These are phyloP conservation scores for Rhizophagus prolifer DNA, from an alignment of 192 early-diverging fungal genomes.

Conservation along the genomic window DNA sequence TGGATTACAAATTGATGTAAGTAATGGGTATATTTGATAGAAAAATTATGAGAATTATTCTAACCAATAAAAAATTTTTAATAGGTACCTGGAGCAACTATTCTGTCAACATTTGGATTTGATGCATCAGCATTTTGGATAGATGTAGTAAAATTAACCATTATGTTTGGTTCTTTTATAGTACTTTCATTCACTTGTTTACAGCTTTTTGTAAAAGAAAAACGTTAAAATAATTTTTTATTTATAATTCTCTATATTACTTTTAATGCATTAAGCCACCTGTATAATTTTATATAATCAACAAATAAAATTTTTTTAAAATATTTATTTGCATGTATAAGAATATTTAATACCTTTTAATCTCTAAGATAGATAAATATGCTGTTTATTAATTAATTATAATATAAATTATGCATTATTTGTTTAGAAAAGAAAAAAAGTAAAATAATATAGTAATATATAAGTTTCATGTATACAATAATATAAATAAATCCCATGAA, in stretches of 20 bases:
- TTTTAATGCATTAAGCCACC: too few relatives aligned
- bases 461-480: neutral
- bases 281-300: too few relatives aligned
- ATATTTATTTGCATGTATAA: too few relatives aligned
- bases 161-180: conserved; percentile 63
- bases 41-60: conserved; percentile 1
- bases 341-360: too few relatives aligned
- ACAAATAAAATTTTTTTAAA: too few relatives aligned
- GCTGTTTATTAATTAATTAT: too few relatives aligned
- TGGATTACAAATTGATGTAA: conserved; percentile 79
- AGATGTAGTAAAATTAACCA: conserved; percentile 64
- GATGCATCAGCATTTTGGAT: conserved; percentile 80
- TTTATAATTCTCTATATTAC: neutral
- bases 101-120: conserved; percentile 88
- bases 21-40: neutral
- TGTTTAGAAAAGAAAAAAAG: too few relatives aligned
- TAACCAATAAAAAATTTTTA: conserved; percentile 1
- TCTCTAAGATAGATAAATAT: too few relatives aligned
- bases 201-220: conserved; percentile 78
- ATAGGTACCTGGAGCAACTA: conserved; percentile 78
- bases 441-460: too few relatives aligned
- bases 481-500: neutral
- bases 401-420: too few relatives aligned
- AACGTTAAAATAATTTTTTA: conserved; percentile 50
- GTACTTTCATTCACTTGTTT: conserved; percentile 74